Percentiles rank a stretch among this genome's conserved stretches.
These are phyloP conservation scores for Tilletia setariae DNA, from an alignment of 1,284 basidiomycete genomes.

Conservation along the genomic window DNA sequence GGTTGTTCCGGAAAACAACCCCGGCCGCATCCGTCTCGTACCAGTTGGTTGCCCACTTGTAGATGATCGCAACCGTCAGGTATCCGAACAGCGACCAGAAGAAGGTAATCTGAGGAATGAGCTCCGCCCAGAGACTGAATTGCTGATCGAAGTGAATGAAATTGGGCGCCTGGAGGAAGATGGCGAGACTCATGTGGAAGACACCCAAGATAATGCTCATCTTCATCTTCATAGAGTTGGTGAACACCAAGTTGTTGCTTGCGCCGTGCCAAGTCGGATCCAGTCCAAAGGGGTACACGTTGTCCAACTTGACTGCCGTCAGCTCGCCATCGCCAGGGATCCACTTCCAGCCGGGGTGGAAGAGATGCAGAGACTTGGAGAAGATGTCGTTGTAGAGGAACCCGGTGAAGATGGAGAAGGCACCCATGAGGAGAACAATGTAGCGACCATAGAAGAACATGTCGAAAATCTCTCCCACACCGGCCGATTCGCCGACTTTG, in stretches of 20 bases:
- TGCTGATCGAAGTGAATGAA: constrained; percentile 85
- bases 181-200: constrained; percentile 96
- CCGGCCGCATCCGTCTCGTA: constrained; percentile 60
- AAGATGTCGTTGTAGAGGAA: constrained; percentile 99
- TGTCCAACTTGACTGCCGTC: constrained; percentile 58
- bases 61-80: constrained; percentile 77
- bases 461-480: constrained; percentile 80
- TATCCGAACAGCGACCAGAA: constrained; percentile 97
- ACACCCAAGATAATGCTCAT: constrained; percentile 97
- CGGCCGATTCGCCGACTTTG: constrained; percentile 70
- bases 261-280: constrained; percentile 95
- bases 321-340: constrained; percentile 57
- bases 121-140: constrained; percentile 85
- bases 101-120: constrained; percentile 95
- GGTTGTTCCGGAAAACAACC: constrained; percentile 59
- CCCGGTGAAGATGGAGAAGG: constrained; percentile 88
- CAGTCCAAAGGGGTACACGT: constrained; percentile 84
- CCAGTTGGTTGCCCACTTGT: constrained; percentile 98
- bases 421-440: constrained; percentile 95
- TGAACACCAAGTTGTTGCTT: constrained; percentile 87
- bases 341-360: constrained; percentile 84
- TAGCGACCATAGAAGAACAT: constrained; percentile 97
- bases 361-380: constrained; percentile 85
- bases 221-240: constrained; percentile 99
- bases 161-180: constrained; percentile 93